These are phyloP conservation scores for Quercus lobata DNA, from an alignment of 331 rosid genomes.

Conservation along the genomic window DNA sequence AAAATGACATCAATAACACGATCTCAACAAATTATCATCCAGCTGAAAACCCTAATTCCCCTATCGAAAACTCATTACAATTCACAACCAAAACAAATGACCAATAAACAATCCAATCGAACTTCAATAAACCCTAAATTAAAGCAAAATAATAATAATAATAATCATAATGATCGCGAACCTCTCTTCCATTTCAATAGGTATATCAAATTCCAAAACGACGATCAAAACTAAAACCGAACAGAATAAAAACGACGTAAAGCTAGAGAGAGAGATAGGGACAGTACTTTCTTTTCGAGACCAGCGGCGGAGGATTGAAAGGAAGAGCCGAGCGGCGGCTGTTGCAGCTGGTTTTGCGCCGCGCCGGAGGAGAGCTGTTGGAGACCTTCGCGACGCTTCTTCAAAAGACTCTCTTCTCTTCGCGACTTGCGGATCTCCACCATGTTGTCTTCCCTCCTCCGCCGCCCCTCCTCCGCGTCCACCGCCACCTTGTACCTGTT, in stretches of 20 bases:
- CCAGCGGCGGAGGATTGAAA: constrained; percentile 21
- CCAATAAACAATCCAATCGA: too few relatives aligned
- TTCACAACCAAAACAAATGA: too few relatives aligned
- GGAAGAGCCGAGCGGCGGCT: constrained; percentile 53
- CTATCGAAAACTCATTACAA: too few relatives aligned
- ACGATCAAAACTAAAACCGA: too few relatives aligned
- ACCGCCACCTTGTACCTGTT: constrained; percentile 96
- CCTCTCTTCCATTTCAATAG: too few relatives aligned
- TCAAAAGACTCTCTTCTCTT: constrained; percentile 83
- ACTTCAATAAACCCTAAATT: too few relatives aligned
- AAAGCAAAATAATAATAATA: too few relatives aligned
- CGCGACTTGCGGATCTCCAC: constrained; percentile 98
- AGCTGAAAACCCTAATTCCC: not conserved
- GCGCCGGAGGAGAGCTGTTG: not conserved
- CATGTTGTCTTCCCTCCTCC: constrained; percentile 94
- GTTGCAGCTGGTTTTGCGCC: too few relatives aligned
- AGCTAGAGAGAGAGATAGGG: not conserved
- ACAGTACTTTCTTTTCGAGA: constrained; percentile 34
- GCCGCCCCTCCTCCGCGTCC: constrained; percentile 95
- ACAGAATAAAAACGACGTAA: too few relatives aligned
- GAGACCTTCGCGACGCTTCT: constrained; percentile 95
- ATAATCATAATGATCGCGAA: too few relatives aligned
- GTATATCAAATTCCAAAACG: too few relatives aligned
- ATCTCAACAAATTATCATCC: not conserved
- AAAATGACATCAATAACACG: too few relatives aligned